Base-by-base conservation (phyloP, 2,329 filamentous ascomycete species). In the Paraconiothyrium sp. region DNA sequence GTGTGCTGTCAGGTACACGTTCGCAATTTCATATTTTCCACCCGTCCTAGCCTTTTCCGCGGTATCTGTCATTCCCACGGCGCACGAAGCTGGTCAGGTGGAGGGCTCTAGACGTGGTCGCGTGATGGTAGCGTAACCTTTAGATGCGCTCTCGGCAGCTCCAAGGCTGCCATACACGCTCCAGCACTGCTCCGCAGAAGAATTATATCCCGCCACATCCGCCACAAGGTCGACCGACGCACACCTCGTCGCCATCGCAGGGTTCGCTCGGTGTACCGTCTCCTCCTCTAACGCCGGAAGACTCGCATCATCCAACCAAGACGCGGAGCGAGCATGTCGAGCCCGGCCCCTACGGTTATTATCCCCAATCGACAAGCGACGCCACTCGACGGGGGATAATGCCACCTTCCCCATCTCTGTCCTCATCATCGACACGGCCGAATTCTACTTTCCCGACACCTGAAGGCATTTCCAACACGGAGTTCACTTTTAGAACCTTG, bases 401-500 rank as follows among this genome's bases (percentile, higher is more conserved):
- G 71, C 44, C 41, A 48, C 43, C 57, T 46, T 50, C 61, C 61
- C 62, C 50, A 63, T 59, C 64, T 59, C 57, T 63, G 43, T 59
- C 46, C 55, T 50, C 65, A 58, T 48, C 57, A 55, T 50, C 61
- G 43, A 43, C 47, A 41, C 59, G 44, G 50, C 22, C 50, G 30
- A 61, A 64, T 49, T 63, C 63, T 46, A 61, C 50, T 10, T 63
- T 68, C 32, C 63, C 67, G 39, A 20, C 39, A 30, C 51, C 56
- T 47, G 39, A 57, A 16, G 37, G 16, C 22, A 32, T n/a, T 30
- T 41, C 48, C 27, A 51, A 54, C 20, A 34, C 63, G 20, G 66
- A 68, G 14, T 80, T 82, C 60, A 72, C 73, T 20, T 83, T 80
- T 56, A 47, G 54, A 34, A 59, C 73, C 57, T 57, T 66, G 41